Base-by-base conservation (phyloP, 305 asterid genomes). In the Plantago lanceolata region DNA sequence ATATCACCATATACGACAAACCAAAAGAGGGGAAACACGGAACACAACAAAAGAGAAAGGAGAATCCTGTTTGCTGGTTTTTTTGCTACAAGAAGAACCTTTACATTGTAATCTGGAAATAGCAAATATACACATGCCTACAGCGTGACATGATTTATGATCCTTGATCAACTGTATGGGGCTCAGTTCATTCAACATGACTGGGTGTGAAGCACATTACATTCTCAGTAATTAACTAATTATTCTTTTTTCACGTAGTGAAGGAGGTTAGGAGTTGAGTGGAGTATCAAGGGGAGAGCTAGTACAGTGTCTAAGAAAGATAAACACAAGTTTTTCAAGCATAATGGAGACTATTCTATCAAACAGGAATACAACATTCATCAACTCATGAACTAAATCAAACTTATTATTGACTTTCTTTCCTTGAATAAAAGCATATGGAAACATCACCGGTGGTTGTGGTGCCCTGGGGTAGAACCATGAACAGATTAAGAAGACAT, bases 351-450 rank as follows among this genome's bases (percentile, higher is more conserved):
- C 60, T 16, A 24, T 49, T 33, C 14, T 20, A 11, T 47, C 17
- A 40, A 51, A 50, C 28, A 21, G 55, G 45, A 21, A 51, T 21
- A 53, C 35, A 53, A 20, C 43, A 53, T 26, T 40, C 24, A 51
- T 11, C 35, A 56, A 56, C 4, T 66, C 47, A 31, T 57, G 51
- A 15, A 55, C 64, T 62, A 47, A 19, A 35, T 19, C 26, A 52
- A 53, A 48, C 64, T 40, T 24, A 56, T 49, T 40, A 28, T 40
- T 2, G 20, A 4, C 57, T 9, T 33, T 33, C 45, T 37, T 9
- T 37, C 45, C 45, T 37, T 11, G 45, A 37, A 37, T 37, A 9
- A 37, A 16, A 20, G 57, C 11, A 20, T 2, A 19, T 13, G 19
- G 16, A 51, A 51, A 19, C 6, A 19, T 18, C 7, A 19, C n/a